Percentiles rank a stretch among this genome's conserved stretches.
Evolutionary conservation across 495 filamentous ascomycete genomes (phyloP).

Genomic region (Penicillium bovifimosum): DNA sequence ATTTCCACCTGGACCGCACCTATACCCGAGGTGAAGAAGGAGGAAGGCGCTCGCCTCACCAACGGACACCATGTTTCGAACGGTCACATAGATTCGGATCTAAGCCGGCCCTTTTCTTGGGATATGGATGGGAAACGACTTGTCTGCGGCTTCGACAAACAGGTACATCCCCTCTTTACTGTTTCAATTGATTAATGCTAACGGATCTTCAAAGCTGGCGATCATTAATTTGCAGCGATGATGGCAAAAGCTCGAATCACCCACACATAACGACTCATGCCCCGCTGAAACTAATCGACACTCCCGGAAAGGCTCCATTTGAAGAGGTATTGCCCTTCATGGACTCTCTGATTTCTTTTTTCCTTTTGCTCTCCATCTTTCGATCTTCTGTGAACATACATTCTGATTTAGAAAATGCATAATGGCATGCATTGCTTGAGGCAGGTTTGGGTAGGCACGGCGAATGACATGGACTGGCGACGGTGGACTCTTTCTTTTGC

Average conservation of each 20-base stretch:
- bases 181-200: slow-evolving; percentile 6
- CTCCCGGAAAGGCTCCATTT: slow-evolving; percentile 3
- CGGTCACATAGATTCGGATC: slow-evolving; percentile 25
- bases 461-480: slow-evolving; percentile 28
- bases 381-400: slow-evolving; percentile 28
- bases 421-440: slow-evolving; percentile 32
- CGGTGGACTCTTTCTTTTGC: slow-evolving; percentile 21
- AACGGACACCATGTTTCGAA: slow-evolving; percentile 41
- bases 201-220: slow-evolving; percentile 29
- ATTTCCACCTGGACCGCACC: slow-evolving; percentile 56
- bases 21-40: slow-evolving; percentile 25
- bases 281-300: slow-evolving; percentile 2
- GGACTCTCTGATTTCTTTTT: neutral
- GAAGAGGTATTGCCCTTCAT: slow-evolving; percentile 4
- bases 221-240: slow-evolving; percentile 43
- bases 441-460: slow-evolving; percentile 22
- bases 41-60: slow-evolving; percentile 24
- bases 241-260: slow-evolving; percentile 9
- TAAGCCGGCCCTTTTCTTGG: slow-evolving; percentile 61
- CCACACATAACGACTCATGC: slow-evolving; percentile 7
- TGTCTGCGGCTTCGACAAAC: slow-evolving; percentile 63
- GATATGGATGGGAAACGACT: slow-evolving; percentile 70
- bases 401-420: slow-evolving; percentile 34
- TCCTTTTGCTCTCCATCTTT: slow-evolving; percentile 7
- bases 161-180: slow-evolving; percentile 45